A percentile compares a stretch with the other conserved stretches of the same genome.
Evolutionary conservation across 2,329 filamentous ascomycete species (phyloP).

Genomic region (Talaromyces pinophilus): DNA sequence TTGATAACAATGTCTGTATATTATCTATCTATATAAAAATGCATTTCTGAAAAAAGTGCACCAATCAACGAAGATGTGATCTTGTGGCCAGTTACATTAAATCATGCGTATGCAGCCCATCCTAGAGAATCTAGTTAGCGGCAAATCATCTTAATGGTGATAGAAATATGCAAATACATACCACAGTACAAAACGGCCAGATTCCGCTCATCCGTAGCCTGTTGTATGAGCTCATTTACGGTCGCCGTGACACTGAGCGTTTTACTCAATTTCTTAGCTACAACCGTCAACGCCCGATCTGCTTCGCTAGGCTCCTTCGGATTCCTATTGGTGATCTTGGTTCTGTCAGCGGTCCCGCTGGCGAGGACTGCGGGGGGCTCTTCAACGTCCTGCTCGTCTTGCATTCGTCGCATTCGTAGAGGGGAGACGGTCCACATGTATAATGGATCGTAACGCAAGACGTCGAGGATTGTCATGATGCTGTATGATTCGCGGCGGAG

Average conservation of each 20-base stretch:
- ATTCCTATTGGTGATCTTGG: slow-evolving; percentile 17
- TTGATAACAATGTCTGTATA: neutral
- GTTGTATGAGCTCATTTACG: slow-evolving; percentile 95
- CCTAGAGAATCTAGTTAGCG: slow-evolving; percentile 33
- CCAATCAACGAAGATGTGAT: neutral
- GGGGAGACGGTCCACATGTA: slow-evolving; percentile 92
- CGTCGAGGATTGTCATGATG: slow-evolving; percentile 98
- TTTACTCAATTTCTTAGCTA: slow-evolving; percentile 94
- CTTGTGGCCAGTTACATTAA: too few relatives aligned
- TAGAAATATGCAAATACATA: slow-evolving; percentile 43
- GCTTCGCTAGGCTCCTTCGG: slow-evolving; percentile 70
- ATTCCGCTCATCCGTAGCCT: slow-evolving; percentile 90
- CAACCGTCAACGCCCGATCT: slow-evolving; percentile 85
- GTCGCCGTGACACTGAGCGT: slow-evolving; percentile 91
- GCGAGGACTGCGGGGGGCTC: slow-evolving; percentile 34
- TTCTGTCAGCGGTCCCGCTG: neutral
- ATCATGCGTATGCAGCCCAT: slow-evolving; percentile 54
- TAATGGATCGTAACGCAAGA: slow-evolving; percentile 94
- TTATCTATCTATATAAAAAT: neutral
- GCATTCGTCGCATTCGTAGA: slow-evolving; percentile 65
- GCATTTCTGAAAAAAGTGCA: too few relatives aligned
- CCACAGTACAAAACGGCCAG: slow-evolving; percentile 85
- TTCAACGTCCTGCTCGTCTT: slow-evolving; percentile 54
- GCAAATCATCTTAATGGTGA: neutral
- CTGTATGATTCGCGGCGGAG: slow-evolving; percentile 92